These are phyloP conservation scores for Ananas comosus DNA, from an alignment of 176 grass and related monocot species.

Conservation along the genomic window DNA sequence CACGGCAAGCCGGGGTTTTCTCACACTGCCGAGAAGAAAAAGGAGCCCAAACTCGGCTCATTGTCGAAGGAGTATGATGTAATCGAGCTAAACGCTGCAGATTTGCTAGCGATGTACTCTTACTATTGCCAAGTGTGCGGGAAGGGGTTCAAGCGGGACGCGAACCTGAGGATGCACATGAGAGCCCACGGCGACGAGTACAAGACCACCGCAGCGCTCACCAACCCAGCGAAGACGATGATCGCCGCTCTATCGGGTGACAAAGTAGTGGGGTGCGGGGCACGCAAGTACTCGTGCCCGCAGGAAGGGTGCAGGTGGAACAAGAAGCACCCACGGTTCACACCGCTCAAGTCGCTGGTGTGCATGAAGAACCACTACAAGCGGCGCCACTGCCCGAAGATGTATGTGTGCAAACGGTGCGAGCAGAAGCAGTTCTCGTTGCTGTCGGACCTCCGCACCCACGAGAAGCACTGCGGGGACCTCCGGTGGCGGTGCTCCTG, in stretches of 20 bases:
- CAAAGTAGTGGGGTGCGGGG: background rate
- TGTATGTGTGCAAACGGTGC: slow-evolving; percentile 31
- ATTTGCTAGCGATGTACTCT: slow-evolving; percentile 19
- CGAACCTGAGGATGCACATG: slow-evolving; percentile 37
- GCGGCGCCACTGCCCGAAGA: slow-evolving; percentile 31
- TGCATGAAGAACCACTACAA: slow-evolving; percentile 36
- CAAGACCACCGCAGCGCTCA: slow-evolving; percentile 15
- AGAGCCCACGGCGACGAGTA: slow-evolving; percentile 34
- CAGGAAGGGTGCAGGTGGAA: slow-evolving; percentile 30
- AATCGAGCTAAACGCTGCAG: slow-evolving; percentile 20
- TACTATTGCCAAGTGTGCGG: slow-evolving; percentile 33
- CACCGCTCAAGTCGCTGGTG: slow-evolving; percentile 26
- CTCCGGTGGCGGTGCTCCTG: slow-evolving; percentile 32
- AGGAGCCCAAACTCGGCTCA: background rate
- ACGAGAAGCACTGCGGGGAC: slow-evolving; percentile 31
- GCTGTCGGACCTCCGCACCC: slow-evolving; percentile 28
- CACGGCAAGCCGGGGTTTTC: too few species aligned
- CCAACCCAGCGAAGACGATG: background rate
- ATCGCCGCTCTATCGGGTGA: background rate
- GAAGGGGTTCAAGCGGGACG: slow-evolving; percentile 35
- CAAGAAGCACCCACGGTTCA: slow-evolving; percentile 27
- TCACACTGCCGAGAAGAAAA: background rate
- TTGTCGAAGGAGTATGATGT: background rate
- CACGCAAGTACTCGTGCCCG: slow-evolving; percentile 27
- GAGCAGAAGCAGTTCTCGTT: slow-evolving; percentile 27